A percentile compares a stretch with the other conserved stretches of the same genome.
Evolutionary conservation across 1,284 basidiomycete species (phyloP).

Genomic region (Trametes hirsuta): DNA sequence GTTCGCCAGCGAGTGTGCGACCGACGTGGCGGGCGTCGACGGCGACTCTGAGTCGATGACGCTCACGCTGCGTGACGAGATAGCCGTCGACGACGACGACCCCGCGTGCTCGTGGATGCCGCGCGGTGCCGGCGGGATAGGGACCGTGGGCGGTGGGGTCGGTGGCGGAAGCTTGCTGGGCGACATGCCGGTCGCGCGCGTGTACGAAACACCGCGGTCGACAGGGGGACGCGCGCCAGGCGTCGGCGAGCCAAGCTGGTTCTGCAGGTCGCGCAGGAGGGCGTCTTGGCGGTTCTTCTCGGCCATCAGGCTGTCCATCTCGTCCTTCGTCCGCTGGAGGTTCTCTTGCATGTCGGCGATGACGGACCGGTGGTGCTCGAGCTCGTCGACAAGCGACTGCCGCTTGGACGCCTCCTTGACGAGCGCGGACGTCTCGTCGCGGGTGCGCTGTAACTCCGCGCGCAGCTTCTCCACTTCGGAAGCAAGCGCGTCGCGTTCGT

Average conservation of each 20-base stretch:
- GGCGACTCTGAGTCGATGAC: conserved; percentile 61
- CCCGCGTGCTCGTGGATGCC: conserved; percentile 43
- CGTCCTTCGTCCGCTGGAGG: conserved; percentile 76
- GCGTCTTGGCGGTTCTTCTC: conserved; percentile 74
- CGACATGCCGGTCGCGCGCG: conserved; percentile 59
- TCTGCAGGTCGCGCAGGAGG: conserved; percentile 74
- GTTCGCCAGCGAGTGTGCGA: conserved; percentile 46
- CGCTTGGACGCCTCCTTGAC: conserved; percentile 74
- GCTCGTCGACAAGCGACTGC: conserved; percentile 69
- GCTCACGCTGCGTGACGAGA: conserved; percentile 60
- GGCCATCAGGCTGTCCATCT: conserved; percentile 74
- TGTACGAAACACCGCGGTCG: conserved; percentile 59
- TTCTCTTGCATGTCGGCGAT: conserved; percentile 77
- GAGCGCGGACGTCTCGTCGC: conserved; percentile 61
- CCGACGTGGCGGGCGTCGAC: conserved; percentile 56
- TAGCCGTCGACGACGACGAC: conserved; percentile 48
- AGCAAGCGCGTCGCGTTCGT: conserved; percentile 57
- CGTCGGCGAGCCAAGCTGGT: conserved; percentile 66
- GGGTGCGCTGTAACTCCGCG: conserved; percentile 62
- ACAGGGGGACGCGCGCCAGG: conserved; percentile 44
- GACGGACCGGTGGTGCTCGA: conserved; percentile 75
- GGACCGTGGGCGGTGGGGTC: conserved; percentile 85
- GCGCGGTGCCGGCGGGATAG: conserved; percentile 82
- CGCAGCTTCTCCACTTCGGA: conserved; percentile 58
- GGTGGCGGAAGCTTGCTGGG: conserved; percentile 83